Evolutionary conservation across 116 monocot genomes (phyloP).

Genomic region (Trichopus zeylanicus): DNA sequence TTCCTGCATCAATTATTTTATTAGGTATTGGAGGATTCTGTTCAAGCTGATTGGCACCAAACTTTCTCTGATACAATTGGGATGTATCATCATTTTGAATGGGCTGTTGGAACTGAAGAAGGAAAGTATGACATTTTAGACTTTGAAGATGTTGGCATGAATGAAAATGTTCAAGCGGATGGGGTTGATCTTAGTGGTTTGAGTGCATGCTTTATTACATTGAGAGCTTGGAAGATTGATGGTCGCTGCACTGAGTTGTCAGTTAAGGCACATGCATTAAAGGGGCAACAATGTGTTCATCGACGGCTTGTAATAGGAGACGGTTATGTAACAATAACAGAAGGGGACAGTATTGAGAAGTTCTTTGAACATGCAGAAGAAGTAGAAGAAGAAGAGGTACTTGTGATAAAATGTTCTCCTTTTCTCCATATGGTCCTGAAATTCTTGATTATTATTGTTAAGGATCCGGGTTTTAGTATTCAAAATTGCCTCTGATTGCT

Average conservation of each 20-base stretch:
- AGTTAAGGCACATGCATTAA: slow-evolving; percentile 96
- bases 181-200: slow-evolving; percentile 71
- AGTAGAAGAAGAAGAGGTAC: slow-evolving; percentile 97
- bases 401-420: background rate
- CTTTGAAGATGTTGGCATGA: slow-evolving; percentile 92
- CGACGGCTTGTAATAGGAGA: slow-evolving; percentile 81
- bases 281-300: slow-evolving; percentile 87
- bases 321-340: slow-evolving; percentile 83
- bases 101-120: slow-evolving; percentile 93
- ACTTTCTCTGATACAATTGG: slow-evolving; percentile 57
- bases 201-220: slow-evolving; percentile 65
- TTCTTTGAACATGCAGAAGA: slow-evolving; percentile 99
- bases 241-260: slow-evolving; percentile 65
- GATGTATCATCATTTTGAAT: slow-evolving; percentile 94
- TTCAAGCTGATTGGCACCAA: slow-evolving; percentile 81
- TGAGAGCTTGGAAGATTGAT: slow-evolving; percentile 79
- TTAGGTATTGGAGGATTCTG: slow-evolving; percentile 75
- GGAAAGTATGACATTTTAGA: slow-evolving; percentile 85
- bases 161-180: slow-evolving; percentile 43
- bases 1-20: slow-evolving; percentile 2
- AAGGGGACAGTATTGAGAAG: slow-evolving; percentile 70
- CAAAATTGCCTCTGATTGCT: background rate
- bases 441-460: background rate
- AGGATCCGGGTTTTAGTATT: background rate
- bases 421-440: background rate